phyloP scores from a whole-genome alignment of 2,329 filamentous ascomycete species.

The Penicillium rolfsii region DNA sequence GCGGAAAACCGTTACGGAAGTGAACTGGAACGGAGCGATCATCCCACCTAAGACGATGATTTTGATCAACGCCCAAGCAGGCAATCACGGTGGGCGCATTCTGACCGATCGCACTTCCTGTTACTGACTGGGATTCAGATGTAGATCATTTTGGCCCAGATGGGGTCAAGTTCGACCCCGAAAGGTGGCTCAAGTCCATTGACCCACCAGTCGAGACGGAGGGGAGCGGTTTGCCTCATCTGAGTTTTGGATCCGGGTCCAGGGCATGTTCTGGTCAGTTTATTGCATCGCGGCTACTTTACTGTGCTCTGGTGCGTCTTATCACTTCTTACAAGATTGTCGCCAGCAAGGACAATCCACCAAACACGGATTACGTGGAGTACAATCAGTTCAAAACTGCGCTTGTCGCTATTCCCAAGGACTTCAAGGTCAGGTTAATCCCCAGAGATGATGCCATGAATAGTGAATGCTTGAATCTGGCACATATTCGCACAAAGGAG shows the following conservation, averaged over 20 bases:
- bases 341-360: constrained; percentile 54
- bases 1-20: constrained; percentile 66
- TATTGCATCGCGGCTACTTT: constrained; percentile 61
- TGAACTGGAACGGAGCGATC: constrained; percentile 64
- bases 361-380: constrained; percentile 65
- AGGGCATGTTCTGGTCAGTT: constrained; percentile 62
- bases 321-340: constrained; percentile 59
- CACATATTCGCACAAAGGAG: constrained; percentile 52
- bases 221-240: constrained; percentile 56
- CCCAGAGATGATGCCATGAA: constrained; percentile 51
- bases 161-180: constrained; percentile 63
- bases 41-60: constrained; percentile 75
- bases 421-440: constrained; percentile 62
- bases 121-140: constrained; percentile 46
- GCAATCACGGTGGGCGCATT: constrained; percentile 56
- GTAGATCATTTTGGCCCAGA: constrained; percentile 61
- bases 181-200: constrained; percentile 62
- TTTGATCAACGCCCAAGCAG: constrained; percentile 74
- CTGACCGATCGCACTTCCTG: not conserved
- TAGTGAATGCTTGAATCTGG: constrained; percentile 47
- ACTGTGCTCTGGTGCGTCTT: constrained; percentile 57
- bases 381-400: constrained; percentile 65
- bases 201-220: constrained; percentile 47
- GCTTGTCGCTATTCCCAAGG: constrained; percentile 61
- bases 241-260: constrained; percentile 61